Base-by-base conservation (phyloP, 805 yeast species). In the Candida michaelii region DNA sequence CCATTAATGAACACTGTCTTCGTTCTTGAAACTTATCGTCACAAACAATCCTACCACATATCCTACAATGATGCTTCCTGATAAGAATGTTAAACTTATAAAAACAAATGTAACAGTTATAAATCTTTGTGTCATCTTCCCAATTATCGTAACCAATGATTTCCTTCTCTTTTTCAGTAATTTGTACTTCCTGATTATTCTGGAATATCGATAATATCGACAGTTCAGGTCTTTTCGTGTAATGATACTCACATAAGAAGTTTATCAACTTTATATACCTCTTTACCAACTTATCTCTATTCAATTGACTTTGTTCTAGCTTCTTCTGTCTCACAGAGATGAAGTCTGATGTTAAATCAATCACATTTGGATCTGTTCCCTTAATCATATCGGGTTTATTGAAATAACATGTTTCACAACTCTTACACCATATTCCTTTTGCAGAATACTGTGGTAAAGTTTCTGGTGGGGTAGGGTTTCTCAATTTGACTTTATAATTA, bases 41-140 rank as follows among this genome's bases (percentile, higher is more conserved):
- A 64, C 97, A 91, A 0, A 89, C 87, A 1, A 85, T 78, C 19
- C 62, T 56, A 0, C 98, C 98, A 66, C 99, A 91, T 18, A 89
- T 60, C 27, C 98, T 68, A 60, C 99, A 93, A 59, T 91, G 99
- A 58, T 93, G 98, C 50, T 84, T 87, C 39, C 97, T 66, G 17
- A 76, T 51, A 0, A 79, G 57, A 33, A 85, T 63, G 9, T 74
- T 69, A 59, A 89, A 93, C 23, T 56, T 53, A 10, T 71, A 66
- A 11, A 66, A 59, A 54, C 99, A 91, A 6, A 85, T 65, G 6
- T 74, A 69, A 58, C 99, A 91, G 42, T 69, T 63, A 0, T 65
- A 52, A 0, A 74, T 73, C 3, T 54, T 74, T 9, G 45, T 33
- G 45, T 66, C 71, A 35, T 46, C 46, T 45, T 77, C 79, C 98